Conservation (phyloP, 1,139 yeast genomes). For the Sugiyamaella xylanicola region DNA sequence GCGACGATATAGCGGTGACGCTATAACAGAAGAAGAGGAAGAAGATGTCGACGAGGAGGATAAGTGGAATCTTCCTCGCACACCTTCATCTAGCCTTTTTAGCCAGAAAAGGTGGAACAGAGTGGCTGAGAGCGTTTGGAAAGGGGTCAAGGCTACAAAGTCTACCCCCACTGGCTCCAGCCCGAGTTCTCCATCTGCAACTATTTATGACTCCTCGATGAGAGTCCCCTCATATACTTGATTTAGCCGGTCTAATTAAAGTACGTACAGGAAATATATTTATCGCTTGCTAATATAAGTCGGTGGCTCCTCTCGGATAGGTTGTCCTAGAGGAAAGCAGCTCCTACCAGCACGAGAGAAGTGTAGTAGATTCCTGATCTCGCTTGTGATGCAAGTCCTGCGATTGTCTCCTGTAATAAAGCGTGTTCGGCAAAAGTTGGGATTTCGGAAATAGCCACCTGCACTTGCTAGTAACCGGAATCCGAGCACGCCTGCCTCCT, state of each 20-base stretch:
- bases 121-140: constrained; percentile 17
- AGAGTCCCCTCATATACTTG: constrained; percentile 11
- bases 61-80: background rate
- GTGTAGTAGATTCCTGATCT: no score
- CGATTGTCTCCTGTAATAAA: no score
- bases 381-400: no score
- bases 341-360: no score
- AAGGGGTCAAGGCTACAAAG: constrained; percentile 4
- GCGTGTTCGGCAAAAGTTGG: no score
- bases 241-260: constrained; percentile 1
- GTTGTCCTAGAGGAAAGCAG: no score
- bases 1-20: constrained; percentile 16
- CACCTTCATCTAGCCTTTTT: background rate
- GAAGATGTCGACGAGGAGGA: constrained; percentile 12
- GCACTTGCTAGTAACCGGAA: no score
- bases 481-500: no score
- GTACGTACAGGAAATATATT: background rate
- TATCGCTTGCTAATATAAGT: background rate
- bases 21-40: constrained; percentile 21
- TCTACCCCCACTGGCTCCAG: background rate
- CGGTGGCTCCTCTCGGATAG: no score
- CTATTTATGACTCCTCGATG: constrained; percentile 7
- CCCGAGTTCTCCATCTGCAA: constrained; percentile 1
- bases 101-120: constrained; percentile 15
- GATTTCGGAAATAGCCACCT: no score